Conservation (phyloP, 805 yeast genomes). For the Suhomyces sp. region DNA sequence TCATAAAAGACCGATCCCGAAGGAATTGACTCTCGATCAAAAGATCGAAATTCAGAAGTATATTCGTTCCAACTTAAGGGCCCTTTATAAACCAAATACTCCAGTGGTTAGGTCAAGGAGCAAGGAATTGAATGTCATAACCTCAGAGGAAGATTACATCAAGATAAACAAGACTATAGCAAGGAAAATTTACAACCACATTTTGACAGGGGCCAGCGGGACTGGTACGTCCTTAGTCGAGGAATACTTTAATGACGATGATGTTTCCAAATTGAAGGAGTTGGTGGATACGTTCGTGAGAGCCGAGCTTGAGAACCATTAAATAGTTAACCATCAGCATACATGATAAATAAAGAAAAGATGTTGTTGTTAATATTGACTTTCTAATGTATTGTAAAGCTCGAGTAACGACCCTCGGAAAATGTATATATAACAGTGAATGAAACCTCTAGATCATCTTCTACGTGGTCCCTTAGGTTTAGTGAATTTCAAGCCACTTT, state of each 20-base stretch:
- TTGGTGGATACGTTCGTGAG: constrained; percentile 26
- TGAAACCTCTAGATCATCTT: too few species aligned
- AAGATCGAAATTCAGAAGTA: constrained; percentile 57
- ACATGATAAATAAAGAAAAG: too few species aligned
- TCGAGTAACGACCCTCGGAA: too few species aligned
- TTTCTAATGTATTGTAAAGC: too few species aligned
- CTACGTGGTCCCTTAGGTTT: constrained; percentile 75
- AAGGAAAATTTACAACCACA: constrained; percentile 50
- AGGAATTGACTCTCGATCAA: constrained; percentile 38
- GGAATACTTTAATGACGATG: constrained; percentile 18
- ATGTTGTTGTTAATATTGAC: too few species aligned
- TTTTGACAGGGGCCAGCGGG: constrained; percentile 12
- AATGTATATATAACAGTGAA: too few species aligned
- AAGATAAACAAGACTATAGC: constrained; percentile 62
- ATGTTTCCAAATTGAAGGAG: constrained; percentile 15
- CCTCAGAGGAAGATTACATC: constrained; percentile 48
- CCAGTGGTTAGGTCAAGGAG: constrained; percentile 24
- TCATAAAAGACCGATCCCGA: constrained; percentile 2
- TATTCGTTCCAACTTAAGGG: constrained; percentile 53
- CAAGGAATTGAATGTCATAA: constrained; percentile 22
- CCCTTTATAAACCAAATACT: constrained; percentile 38
- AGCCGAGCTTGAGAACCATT: constrained; percentile 18
- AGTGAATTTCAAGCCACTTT: constrained; percentile 35
- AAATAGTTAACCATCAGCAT: too few species aligned
- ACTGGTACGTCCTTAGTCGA: constrained; percentile 7